Percentiles rank a stretch among this genome's conserved stretches.
These are phyloP conservation scores for Microbotryomycetes sp. DNA, from an alignment of 1,284 basidiomycete species.

Conservation along the genomic window DNA sequence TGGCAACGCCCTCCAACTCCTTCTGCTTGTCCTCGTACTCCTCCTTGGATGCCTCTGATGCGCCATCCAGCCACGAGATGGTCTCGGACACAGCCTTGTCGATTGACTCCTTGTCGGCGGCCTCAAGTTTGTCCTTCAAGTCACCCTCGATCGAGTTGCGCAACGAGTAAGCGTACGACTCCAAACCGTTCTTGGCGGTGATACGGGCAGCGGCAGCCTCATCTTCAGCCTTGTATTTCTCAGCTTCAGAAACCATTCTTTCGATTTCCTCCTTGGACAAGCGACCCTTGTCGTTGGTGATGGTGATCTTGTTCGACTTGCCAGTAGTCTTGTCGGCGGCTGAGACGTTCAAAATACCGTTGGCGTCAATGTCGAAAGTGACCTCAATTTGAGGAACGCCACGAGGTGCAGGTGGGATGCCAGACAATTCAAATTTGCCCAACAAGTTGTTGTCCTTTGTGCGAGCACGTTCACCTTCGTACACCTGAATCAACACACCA, in stretches of 20 bases:
- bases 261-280: constrained; percentile 90
- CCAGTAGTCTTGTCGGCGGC: constrained; percentile 90
- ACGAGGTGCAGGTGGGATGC: constrained; percentile 93
- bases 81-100: constrained; percentile 75
- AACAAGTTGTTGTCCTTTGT: constrained; percentile 95
- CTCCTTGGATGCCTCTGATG: constrained; percentile 86
- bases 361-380: constrained; percentile 95
- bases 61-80: constrained; percentile 81
- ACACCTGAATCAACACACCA: constrained; percentile 88
- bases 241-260: constrained; percentile 97
- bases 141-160: constrained; percentile 70
- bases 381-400: constrained; percentile 87
- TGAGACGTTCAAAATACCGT: constrained; percentile 91
- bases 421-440: constrained; percentile 92
- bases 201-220: constrained; percentile 57
- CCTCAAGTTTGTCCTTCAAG: constrained; percentile 61
- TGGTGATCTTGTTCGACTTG: constrained; percentile 83
- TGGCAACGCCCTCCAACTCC: constrained; percentile 84
- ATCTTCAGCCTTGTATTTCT: constrained; percentile 75
- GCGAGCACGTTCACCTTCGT: constrained; percentile 95
- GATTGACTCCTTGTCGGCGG: constrained; percentile 81
- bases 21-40: constrained; percentile 95
- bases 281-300: constrained; percentile 93
- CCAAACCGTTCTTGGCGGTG: constrained; percentile 58
- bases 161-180: constrained; percentile 55